phyloP scores from a whole-genome alignment of 306 rosid genomes.

The Comarum palustre region DNA sequence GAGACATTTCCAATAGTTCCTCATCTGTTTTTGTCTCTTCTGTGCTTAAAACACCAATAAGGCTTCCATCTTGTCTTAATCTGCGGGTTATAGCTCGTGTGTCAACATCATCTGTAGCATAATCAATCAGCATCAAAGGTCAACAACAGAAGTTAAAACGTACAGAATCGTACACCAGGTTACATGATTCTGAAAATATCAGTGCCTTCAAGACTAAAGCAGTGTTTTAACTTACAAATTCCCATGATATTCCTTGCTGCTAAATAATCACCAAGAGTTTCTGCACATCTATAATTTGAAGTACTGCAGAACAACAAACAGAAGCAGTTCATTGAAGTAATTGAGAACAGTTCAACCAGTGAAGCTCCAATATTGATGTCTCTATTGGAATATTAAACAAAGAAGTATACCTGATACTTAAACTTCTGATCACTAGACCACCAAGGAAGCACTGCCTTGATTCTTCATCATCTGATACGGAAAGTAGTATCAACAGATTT shows the following conservation, averaged over 20 bases:
- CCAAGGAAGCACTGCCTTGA: conserved; percentile 74
- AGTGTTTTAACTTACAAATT: conserved; percentile 63
- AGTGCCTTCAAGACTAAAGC: background rate
- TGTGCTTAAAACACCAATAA: conserved; percentile 86
- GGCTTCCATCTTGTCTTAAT: conserved; percentile 91
- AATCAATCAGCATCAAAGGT: conserved; percentile 23
- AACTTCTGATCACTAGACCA: conserved; percentile 78
- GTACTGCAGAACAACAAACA: conserved; percentile 52
- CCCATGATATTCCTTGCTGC: conserved; percentile 87
- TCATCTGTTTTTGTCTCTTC: conserved; percentile 72
- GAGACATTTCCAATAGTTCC: conserved; percentile 76
- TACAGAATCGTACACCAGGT: background rate
- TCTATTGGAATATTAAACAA: conserved; percentile 11
- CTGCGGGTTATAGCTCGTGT: conserved; percentile 94
- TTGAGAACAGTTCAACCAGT: conserved; percentile 14
- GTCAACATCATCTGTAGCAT: conserved; percentile 82
- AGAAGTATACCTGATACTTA: conserved; percentile 61
- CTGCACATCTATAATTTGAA: conserved; percentile 81
- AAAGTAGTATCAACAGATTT: conserved; percentile 3
- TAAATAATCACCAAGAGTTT: conserved; percentile 70
- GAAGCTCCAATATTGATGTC: background rate
- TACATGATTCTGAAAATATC: background rate
- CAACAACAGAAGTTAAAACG: conserved; percentile 14
- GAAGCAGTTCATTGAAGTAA: background rate
- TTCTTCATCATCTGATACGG: conserved; percentile 76